Base-by-base conservation (phyloP, 1,139 yeast species). In the Ogataea hybrid region DNA sequence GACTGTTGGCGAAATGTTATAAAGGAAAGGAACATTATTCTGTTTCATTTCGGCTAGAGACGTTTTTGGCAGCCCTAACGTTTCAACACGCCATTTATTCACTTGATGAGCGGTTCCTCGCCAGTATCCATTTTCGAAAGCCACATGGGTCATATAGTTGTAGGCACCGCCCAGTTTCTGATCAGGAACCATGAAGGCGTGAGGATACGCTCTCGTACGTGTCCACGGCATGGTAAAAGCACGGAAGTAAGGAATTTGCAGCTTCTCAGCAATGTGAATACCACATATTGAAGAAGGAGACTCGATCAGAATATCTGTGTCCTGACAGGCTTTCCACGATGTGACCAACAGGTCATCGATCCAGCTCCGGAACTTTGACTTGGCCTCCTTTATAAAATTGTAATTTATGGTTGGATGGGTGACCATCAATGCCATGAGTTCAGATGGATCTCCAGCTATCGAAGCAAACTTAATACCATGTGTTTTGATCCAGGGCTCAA, bases 171-270 rank as follows among this genome's bases (percentile, higher is more conserved):
- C 96, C 62, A 84, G 77, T 58, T 84, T 87, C 61, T 85, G 95
- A 47, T 88, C 97, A 0, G 97, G 97, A 5, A 88, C 96, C 56
- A 90, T 81, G 52, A 90, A 89, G 0, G 97, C 97, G 68, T 90
- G 97, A 1, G 97, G 97, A 59, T 90, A 90, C 0, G 96, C 95
- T 50, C 95, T 73, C 0, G 97, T 90, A 52, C 96, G 69, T 0
- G 97, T 87, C 97, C 97, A 90, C 0, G 97, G 97, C 97, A 90
- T 90, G 0, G 97, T 92, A 58, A 90, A 92, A 0, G 97, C 97
- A 54, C 97, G 71, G 70, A 86, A 85, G 59, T 90, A 90, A 0
- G 97, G 96, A 40, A 90, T 84, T 14, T 81, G 78, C 44, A 90
- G 65, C 0, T 95, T 95, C 60, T 90, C 97, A 1, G 97, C 97